A percentile compares a stretch with the other conserved stretches of the same genome.
phyloP scores from a whole-genome alignment of 805 yeast species.

The Pichia paraexigua region DNA sequence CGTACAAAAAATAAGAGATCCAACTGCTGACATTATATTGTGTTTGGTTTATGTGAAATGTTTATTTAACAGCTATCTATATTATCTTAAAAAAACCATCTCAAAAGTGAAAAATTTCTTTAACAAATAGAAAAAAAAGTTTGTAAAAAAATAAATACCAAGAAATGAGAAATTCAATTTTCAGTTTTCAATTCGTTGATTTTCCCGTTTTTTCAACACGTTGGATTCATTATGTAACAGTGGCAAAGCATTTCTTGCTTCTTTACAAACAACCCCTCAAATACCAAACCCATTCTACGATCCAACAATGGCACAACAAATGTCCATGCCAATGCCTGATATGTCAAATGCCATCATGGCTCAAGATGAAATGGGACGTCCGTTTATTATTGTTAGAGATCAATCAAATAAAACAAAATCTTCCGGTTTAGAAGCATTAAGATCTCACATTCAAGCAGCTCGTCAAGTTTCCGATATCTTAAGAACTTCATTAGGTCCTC shows the following conservation, averaged over 20 bases:
- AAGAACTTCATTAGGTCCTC: conserved; percentile 90
- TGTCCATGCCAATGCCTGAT: conserved; percentile 61
- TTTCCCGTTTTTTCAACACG: background rate
- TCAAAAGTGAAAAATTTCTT: background rate
- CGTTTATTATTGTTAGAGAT: conserved; percentile 94
- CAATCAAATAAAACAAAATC: conserved; percentile 43
- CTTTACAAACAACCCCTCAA: background rate
- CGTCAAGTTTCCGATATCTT: conserved; percentile 89
- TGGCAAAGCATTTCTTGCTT: background rate
- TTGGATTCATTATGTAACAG: background rate
- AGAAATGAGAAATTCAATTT: background rate
- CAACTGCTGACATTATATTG: conserved; percentile 77
- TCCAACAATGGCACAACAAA: conserved; percentile 13
- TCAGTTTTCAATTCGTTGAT: conserved; percentile 2
- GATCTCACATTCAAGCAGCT: conserved; percentile 90
- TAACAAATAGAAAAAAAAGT: too few relatives aligned
- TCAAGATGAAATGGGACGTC: conserved; percentile 99
- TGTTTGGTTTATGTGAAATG: background rate
- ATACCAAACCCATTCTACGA: background rate
- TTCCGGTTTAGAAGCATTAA: conserved; percentile 74
- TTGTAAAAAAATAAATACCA: background rate
- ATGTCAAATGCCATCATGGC: conserved; percentile 98
- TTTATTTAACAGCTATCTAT: background rate
- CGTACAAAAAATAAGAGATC: conserved; percentile 87
- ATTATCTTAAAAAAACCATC: background rate